A percentile compares a stretch with the other conserved stretches of the same genome.
phyloP scores from a whole-genome alignment of 805 yeast genomes.

The Teunomyces kruisii region DNA sequence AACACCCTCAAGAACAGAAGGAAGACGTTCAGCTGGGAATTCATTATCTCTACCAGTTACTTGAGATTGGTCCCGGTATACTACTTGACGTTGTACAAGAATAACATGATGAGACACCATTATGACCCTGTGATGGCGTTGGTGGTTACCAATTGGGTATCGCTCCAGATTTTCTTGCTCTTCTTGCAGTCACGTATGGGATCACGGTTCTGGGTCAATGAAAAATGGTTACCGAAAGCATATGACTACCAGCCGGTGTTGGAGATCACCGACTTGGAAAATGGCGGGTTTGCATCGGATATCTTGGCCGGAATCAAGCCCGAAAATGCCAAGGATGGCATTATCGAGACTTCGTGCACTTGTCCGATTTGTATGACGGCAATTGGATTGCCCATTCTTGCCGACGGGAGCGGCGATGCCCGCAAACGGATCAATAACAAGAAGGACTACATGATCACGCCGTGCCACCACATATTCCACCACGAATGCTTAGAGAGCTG shows the following conservation, averaged over 20 bases:
- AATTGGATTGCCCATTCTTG: constrained; percentile 55
- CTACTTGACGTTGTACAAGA: constrained; percentile 53
- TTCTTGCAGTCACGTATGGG: constrained; percentile 68
- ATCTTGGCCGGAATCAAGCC: constrained; percentile 37
- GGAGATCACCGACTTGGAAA: constrained; percentile 58
- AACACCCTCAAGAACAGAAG: constrained; percentile 69
- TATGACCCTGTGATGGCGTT: constrained; percentile 52
- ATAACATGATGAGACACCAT: constrained; percentile 72
- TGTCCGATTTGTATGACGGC: constrained; percentile 91
- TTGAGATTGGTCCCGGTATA: constrained; percentile 63
- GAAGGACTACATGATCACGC: constrained; percentile 72
- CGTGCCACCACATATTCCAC: constrained; percentile 89
- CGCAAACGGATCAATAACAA: constrained; percentile 8
- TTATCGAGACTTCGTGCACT: constrained; percentile 51
- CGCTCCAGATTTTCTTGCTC: constrained; percentile 57
- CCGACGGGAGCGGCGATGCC: constrained; percentile 13
- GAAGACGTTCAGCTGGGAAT: constrained; percentile 67
- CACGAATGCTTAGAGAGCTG: constrained; percentile 84
- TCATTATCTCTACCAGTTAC: constrained; percentile 65
- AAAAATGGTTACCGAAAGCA: constrained; percentile 70
- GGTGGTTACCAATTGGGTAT: constrained; percentile 53
- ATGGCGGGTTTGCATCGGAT: constrained; percentile 55
- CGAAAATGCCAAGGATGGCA: constrained; percentile 21
- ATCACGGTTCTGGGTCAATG: constrained; percentile 81
- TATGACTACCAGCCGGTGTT: constrained; percentile 80